Evolutionary conservation across 1,284 basidiomycete species (phyloP), one percentile per base, ranked within the genome.

Genomic region (Trametes sp.): DNA sequence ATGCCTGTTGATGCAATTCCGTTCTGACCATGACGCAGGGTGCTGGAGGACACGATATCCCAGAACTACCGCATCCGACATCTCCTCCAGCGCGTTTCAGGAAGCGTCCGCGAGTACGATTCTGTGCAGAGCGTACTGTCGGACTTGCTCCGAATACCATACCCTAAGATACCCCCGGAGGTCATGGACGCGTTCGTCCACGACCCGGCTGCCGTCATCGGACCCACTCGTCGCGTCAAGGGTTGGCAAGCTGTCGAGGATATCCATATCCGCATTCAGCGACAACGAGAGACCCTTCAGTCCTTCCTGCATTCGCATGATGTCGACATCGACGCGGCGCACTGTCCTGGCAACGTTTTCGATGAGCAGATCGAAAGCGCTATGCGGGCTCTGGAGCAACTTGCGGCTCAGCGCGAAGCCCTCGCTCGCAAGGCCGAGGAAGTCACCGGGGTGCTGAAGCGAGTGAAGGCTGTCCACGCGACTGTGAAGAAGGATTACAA

Each of bases 191-290:
- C 89, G 3, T 85, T 92, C 69, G 84, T 82, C 38, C 89, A 90
- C 63, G 90, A 93, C 71, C 91, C 90, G 38, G 84, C 88, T 3
- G 84, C 86, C n/a, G 84, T 90, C 10, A 88, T 84, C 4, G 82
- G 87, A 21, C 74, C 80, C 13, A 90, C 88, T 0, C 82, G 86
- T 51, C 78, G 81, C 41, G 78, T 81, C 35, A 78, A 75, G 54
- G 84, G 89, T 13, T 92, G 87, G 86, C 80, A 81, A 62, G 87
- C 87, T 0, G 88, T 92, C 16, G 90, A 92, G 62, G 89, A 92
- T 63, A 89, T 91, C 58, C 81, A 90, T 68, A 69, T 78, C 38
- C 85, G 90, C 35, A 75, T 91, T 14, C 61, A 76, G 41, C 83
- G 82, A 33, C 90, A 92, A 69, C 84, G 84, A 35, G 78, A 84